phyloP scores from a whole-genome alignment of 257 asterid genomes.

The Ballota nigra region DNA sequence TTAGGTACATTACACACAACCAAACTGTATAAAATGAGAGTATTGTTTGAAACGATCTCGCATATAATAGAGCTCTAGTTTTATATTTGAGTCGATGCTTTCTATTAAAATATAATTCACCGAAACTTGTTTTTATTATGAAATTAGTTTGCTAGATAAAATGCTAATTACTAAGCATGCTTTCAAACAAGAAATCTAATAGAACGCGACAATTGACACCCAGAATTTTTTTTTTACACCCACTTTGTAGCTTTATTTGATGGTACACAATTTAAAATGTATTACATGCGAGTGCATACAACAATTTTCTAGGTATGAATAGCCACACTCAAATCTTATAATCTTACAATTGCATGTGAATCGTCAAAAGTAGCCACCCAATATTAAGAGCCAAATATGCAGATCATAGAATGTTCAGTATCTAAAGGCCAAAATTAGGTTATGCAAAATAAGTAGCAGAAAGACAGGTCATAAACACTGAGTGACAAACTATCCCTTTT shows the following conservation, averaged over 20 bases:
- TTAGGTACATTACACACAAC: background rate
- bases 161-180: background rate
- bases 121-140: too few relatives aligned
- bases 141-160: too few relatives aligned
- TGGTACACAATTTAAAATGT: background rate
- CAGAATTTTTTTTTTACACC: background rate
- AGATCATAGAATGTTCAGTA: conserved; percentile 8
- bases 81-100: too few relatives aligned
- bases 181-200: background rate
- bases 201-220: background rate
- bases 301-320: background rate
- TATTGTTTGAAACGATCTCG: too few relatives aligned
- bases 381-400: background rate
- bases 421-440: conserved; percentile 12
- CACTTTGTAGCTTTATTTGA: background rate
- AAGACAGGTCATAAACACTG: conserved; percentile 9
- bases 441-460: conserved; percentile 2
- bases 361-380: conserved; percentile 2
- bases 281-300: background rate
- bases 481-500: conserved; percentile 1
- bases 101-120: too few relatives aligned
- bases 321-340: background rate
- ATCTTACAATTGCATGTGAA: background rate
- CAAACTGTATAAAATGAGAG: background rate
- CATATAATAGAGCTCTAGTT: too few relatives aligned